Evolutionary conservation across 2,329 filamentous ascomycete species (phyloP).

Genomic region (Hymenoscyphus scutula): DNA sequence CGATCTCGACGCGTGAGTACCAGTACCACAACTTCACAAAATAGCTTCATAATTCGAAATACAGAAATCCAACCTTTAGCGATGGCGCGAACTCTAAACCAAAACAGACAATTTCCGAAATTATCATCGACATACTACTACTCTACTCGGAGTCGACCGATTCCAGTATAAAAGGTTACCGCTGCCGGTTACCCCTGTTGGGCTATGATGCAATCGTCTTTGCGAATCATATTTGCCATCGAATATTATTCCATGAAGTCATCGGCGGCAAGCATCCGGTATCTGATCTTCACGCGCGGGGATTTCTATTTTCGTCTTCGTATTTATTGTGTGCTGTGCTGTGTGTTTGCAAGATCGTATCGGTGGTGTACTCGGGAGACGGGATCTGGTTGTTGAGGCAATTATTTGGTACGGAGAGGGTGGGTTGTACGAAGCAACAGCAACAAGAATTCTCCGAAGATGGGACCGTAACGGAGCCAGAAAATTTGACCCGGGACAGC

Average conservation of each 20-base stretch:
- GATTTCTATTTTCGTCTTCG: neutral
- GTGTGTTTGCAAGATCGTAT: neutral
- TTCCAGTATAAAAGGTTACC: neutral
- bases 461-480: neutral
- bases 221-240: neutral
- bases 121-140: neutral
- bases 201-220: neutral
- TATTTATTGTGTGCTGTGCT: neutral
- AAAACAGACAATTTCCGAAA: neutral
- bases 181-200: neutral
- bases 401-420: too few relatives aligned
- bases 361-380: too few relatives aligned
- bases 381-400: neutral
- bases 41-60: too few relatives aligned
- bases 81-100: neutral
- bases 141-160: neutral
- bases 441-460: neutral
- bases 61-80: neutral
- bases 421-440: too few relatives aligned
- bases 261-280: neutral
- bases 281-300: neutral
- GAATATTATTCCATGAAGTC: slow-evolving; percentile 6
- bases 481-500: too few relatives aligned
- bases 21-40: too few relatives aligned
- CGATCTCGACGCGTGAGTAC: too few relatives aligned